These are phyloP conservation scores for Tricholoma saponaceum DNA, from an alignment of 768 basidiomycete species.

Conservation along the genomic window DNA sequence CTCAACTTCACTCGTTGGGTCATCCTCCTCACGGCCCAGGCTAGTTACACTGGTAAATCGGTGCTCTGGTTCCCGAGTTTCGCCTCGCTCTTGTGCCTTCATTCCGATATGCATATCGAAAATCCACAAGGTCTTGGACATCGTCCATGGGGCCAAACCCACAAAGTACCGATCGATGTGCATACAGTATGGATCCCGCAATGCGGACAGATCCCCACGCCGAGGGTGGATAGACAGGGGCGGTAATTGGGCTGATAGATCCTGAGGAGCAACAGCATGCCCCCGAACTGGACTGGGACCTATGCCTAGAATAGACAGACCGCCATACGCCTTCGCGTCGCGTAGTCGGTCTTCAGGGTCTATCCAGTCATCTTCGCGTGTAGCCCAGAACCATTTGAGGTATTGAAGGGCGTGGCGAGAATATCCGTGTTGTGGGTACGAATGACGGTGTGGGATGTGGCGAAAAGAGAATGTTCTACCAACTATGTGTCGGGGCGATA, in stretches of 20 bases:
- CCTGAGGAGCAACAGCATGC: constrained; percentile 11
- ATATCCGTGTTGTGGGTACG: constrained; percentile 55
- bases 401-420: constrained; percentile 58
- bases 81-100: constrained; percentile 2
- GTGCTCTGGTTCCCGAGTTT: constrained; percentile 9
- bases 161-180: constrained; percentile 59
- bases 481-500: constrained; percentile 27
- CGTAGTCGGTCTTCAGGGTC: constrained; percentile 26
- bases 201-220: constrained; percentile 53
- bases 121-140: constrained; percentile 62
- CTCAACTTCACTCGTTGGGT: constrained; percentile 25
- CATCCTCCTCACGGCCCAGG: constrained; percentile 16
- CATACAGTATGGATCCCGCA: constrained; percentile 54
- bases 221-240: constrained; percentile 52
- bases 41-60: constrained; percentile 13
- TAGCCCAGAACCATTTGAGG: constrained; percentile 59
- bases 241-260: constrained; percentile 20
- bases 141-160: constrained; percentile 57
- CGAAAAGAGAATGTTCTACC: constrained; percentile 7
- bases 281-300: constrained; percentile 9
- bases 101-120: constrained; percentile 46
- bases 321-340: constrained; percentile 23
- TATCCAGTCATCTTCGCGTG: constrained; percentile 50
- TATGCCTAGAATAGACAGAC: constrained; percentile 16
- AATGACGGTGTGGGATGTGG: constrained; percentile 32